Conservation (phyloP, 495 filamentous ascomycete species). For the Penicillium macrosclerotiorum region DNA sequence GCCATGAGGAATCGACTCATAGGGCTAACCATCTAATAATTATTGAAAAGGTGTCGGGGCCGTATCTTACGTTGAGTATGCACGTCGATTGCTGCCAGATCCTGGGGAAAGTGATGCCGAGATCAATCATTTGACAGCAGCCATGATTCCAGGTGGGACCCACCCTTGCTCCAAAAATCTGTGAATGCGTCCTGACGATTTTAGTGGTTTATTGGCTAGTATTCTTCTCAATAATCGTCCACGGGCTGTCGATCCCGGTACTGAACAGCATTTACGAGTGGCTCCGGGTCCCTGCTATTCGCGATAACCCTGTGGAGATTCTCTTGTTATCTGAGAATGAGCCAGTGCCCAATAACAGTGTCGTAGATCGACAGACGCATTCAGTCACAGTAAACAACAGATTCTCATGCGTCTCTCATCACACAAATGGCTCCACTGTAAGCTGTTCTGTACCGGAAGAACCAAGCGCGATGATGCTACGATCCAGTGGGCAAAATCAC, state of each 20-base stretch:
- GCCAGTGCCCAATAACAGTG: conserved; percentile 51
- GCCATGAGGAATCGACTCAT: neutral
- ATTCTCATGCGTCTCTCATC: conserved; percentile 37
- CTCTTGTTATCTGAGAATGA: conserved; percentile 47
- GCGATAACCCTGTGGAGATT: conserved; percentile 52
- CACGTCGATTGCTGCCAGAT: conserved; percentile 52
- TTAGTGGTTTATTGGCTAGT: conserved; percentile 58
- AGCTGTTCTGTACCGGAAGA: neutral
- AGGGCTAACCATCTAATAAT: conserved; percentile 11
- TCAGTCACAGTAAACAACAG: conserved; percentile 52
- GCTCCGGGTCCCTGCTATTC: conserved; percentile 43
- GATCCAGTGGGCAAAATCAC: neutral
- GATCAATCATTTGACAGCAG: conserved; percentile 49
- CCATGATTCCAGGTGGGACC: conserved; percentile 42
- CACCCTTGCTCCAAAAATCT: no score
- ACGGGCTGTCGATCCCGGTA: conserved; percentile 55
- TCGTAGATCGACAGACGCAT: conserved; percentile 43
- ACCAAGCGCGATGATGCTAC: conserved; percentile 1
- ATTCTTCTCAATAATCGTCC: conserved; percentile 55
- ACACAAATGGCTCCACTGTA: neutral
- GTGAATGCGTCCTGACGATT: conserved; percentile 1
- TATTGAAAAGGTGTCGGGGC: conserved; percentile 30
- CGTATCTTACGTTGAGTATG: conserved; percentile 48
- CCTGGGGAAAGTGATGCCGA: conserved; percentile 48
- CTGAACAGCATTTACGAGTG: conserved; percentile 47